Conservation (phyloP, 495 filamentous ascomycete genomes). For the Aspergillus olivimuriae region DNA sequence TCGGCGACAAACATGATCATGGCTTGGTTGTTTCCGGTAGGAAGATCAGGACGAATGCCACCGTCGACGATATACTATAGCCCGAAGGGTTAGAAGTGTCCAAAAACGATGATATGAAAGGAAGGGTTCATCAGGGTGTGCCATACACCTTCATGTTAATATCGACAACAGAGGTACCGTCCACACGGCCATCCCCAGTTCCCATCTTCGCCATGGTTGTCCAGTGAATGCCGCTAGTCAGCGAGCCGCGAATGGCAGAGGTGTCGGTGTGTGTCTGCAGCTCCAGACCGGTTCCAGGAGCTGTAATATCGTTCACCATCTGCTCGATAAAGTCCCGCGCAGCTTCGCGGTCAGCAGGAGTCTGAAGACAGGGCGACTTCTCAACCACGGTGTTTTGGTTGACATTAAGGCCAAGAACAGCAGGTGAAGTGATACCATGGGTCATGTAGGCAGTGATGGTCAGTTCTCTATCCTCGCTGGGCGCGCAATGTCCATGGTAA, state of each 20-base stretch:
- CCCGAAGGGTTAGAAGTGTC: conserved; percentile 1
- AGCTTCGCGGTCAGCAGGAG: conserved; percentile 17
- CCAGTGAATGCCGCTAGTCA: conserved; percentile 65
- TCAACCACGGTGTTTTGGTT: conserved; percentile 55
- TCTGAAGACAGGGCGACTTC: conserved; percentile 29
- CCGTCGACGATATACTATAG: conserved; percentile 30
- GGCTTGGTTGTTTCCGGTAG: conserved; percentile 39
- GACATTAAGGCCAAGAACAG: conserved; percentile 53
- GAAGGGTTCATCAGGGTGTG: conserved; percentile 48
- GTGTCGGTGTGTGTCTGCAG: conserved; percentile 48
- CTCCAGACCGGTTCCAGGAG: conserved; percentile 45
- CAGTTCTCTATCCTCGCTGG: conserved; percentile 16
- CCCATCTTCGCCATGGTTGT: conserved; percentile 57
- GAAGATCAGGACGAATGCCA: conserved; percentile 39
- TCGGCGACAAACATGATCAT: conserved; percentile 41
- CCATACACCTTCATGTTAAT: conserved; percentile 60
- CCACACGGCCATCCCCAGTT: conserved; percentile 51
- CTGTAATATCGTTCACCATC: conserved; percentile 47
- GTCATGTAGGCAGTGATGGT: conserved; percentile 36
- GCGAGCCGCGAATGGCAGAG: conserved; percentile 39
- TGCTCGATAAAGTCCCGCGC: conserved; percentile 34
- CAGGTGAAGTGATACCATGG: conserved; percentile 40
- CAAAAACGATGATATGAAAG: background rate
- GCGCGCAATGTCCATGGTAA: conserved; percentile 28
- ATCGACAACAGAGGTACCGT: conserved; percentile 58